Conservation (phyloP, 257 asterid species). For the Striga asiatica region DNA sequence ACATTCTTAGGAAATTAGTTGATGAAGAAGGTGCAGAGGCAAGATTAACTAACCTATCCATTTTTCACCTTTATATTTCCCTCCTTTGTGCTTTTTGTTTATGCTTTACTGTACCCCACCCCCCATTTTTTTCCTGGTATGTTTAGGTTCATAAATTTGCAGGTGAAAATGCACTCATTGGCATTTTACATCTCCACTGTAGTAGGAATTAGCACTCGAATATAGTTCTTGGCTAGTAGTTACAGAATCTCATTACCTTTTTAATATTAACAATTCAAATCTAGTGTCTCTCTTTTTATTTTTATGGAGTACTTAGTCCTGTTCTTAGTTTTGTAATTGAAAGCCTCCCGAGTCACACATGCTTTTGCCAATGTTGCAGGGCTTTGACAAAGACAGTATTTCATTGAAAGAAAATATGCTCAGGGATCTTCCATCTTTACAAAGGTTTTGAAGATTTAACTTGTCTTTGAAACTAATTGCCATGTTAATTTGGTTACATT, state of each 20-base stretch:
- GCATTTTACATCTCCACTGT: constrained; percentile 2
- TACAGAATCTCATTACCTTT: constrained; percentile 1
- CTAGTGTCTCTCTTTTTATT: not conserved
- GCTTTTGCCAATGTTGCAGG: constrained; percentile 31
- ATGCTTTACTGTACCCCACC: not conserved
- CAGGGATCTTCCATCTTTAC: constrained; percentile 43
- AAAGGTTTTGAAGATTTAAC: constrained; percentile 28
- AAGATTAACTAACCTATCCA: constrained; percentile 17
- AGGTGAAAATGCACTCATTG: not conserved
- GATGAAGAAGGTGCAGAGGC: constrained; percentile 41
- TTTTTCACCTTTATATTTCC: not conserved
- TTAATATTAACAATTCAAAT: not conserved
- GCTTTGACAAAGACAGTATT: constrained; percentile 24
- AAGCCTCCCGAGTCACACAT: not conserved
- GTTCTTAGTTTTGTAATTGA: not conserved
- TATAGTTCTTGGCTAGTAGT: not conserved
- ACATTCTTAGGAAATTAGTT: constrained; percentile 23
- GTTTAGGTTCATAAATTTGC: constrained; percentile 9
- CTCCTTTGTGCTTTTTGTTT: constrained; percentile 2
- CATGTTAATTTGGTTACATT: constrained; percentile 13
- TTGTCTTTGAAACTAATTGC: constrained; percentile 1
- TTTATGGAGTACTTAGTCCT: not conserved
- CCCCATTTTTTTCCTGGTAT: too few relatives aligned
- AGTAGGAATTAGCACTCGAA: not conserved
- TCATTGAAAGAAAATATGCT: constrained; percentile 26